phyloP scores from a whole-genome alignment of 2,329 filamentous ascomycete species.

The Aspergillus aculeatinus region DNA sequence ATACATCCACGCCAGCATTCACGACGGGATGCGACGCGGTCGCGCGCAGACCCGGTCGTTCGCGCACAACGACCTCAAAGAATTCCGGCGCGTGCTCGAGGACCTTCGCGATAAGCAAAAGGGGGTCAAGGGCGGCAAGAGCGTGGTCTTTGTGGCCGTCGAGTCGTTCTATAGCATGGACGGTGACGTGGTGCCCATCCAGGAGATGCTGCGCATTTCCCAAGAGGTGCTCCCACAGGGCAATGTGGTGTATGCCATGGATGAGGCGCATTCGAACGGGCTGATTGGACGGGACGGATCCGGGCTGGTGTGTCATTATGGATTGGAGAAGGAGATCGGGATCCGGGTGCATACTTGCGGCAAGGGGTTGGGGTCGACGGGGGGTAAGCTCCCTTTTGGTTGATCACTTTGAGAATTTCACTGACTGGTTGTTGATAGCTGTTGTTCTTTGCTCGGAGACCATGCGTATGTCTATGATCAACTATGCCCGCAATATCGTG shows the following conservation, averaged over 20 bases:
- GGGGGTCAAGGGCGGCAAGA: neutral
- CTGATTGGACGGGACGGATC: slow-evolving; percentile 14
- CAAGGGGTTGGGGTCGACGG: slow-evolving; percentile 26
- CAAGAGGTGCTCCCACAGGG: slow-evolving; percentile 14
- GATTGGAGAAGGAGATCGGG: slow-evolving; percentile 28
- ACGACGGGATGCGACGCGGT: slow-evolving; percentile 61
- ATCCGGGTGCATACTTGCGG: slow-evolving; percentile 27
- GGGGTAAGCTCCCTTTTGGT: slow-evolving; percentile 21
- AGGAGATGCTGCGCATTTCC: slow-evolving; percentile 15
- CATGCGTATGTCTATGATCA: neutral
- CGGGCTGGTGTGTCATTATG: slow-evolving; percentile 21
- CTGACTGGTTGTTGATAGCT: neutral
- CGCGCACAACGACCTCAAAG: slow-evolving; percentile 45
- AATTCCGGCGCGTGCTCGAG: slow-evolving; percentile 30
- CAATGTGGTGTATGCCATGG: slow-evolving; percentile 23
- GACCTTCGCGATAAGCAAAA: slow-evolving; percentile 19
- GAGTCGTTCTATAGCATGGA: slow-evolving; percentile 52
- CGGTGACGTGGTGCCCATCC: slow-evolving; percentile 40
- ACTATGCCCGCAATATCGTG: slow-evolving; percentile 6
- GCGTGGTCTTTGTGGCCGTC: slow-evolving; percentile 30
- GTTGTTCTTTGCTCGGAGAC: neutral
- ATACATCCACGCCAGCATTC: slow-evolving; percentile 67
- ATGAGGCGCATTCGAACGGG: slow-evolving; percentile 18
- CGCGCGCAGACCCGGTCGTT: slow-evolving; percentile 29
- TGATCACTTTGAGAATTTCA: neutral